These are phyloP conservation scores for Phytophthora fragariae DNA, from an alignment of 352 stramenopile genomes.

Conservation along the genomic window DNA sequence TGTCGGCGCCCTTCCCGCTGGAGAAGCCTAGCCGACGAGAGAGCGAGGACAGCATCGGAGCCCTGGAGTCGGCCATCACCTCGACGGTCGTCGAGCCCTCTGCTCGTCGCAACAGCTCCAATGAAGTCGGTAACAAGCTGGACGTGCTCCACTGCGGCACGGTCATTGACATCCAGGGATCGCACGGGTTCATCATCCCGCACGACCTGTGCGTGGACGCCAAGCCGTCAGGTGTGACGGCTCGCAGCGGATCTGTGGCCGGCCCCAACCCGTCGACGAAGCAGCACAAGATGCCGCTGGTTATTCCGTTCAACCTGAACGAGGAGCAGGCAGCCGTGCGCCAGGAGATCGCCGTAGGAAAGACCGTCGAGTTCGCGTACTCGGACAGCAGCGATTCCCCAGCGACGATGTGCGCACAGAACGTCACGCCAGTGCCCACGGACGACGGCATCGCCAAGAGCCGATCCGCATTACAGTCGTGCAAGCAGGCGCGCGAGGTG, in stretches of 20 bases:
- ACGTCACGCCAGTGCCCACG: constrained; percentile 69
- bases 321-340: constrained; percentile 48
- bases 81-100: constrained; percentile 22
- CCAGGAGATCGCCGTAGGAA: constrained; percentile 66
- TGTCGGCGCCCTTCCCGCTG: constrained; percentile 22
- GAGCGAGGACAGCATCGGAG: constrained; percentile 45
- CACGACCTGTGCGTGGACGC: constrained; percentile 60
- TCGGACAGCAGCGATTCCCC: constrained; percentile 38
- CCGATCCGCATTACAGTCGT: constrained; percentile 71
- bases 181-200: constrained; percentile 80
- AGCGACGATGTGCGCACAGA: constrained; percentile 51
- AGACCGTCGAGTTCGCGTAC: constrained; percentile 77
- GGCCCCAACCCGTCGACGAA: constrained; percentile 13
- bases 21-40: constrained; percentile 38
- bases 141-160: constrained; percentile 79
- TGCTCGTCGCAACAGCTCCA: constrained; percentile 18
- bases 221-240: constrained; percentile 28
- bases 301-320: constrained; percentile 75
- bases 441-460: constrained; percentile 75
- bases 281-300: constrained; percentile 62
- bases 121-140: constrained; percentile 61
- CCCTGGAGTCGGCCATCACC: constrained; percentile 38
- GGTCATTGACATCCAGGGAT: constrained; percentile 80
- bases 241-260: constrained; percentile 19
- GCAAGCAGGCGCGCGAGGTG: constrained; percentile 77